Conservation (phyloP, 2,329 filamentous ascomycete genomes). For the Fusarium multiceps region DNA sequence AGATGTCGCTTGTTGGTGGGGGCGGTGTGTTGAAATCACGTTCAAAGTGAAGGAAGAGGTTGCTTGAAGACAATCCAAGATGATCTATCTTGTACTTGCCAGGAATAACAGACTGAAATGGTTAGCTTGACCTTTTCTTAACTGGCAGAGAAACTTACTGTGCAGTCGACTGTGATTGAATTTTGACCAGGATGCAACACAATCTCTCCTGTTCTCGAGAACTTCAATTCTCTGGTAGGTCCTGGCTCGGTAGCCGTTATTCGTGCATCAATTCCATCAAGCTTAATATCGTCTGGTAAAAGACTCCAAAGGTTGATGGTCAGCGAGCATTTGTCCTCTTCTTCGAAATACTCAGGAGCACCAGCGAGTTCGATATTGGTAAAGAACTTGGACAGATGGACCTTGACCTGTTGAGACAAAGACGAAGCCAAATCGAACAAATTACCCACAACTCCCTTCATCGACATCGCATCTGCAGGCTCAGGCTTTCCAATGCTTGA, state of each 20-base stretch:
- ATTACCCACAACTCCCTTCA: conserved; percentile 61
- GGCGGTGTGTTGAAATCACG: conserved; percentile 63
- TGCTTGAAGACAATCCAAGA: conserved; percentile 72
- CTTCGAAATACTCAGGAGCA: conserved; percentile 74
- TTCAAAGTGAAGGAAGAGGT: conserved; percentile 74
- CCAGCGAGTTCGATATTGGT: conserved; percentile 74
- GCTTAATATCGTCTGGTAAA: conserved; percentile 74
- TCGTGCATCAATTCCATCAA: conserved; percentile 73
- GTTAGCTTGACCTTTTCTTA: conserved; percentile 43
- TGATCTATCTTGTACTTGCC: conserved; percentile 82
- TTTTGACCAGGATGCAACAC: conserved; percentile 62
- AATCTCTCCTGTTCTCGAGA: conserved; percentile 46
- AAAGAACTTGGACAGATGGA: conserved; percentile 80
- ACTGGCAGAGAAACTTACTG: conserved; percentile 44
- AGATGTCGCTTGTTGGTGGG: conserved; percentile 60
- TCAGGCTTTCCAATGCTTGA: conserved; percentile 33
- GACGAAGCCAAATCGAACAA: conserved; percentile 59
- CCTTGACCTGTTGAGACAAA: conserved; percentile 68
- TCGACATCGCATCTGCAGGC: conserved; percentile 50
- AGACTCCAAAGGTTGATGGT: conserved; percentile 76
- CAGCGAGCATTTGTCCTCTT: conserved; percentile 80
- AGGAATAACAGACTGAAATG: conserved; percentile 68
- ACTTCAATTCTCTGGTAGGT: conserved; percentile 68
- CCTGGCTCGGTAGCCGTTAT: conserved; percentile 67
- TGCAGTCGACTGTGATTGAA: conserved; percentile 51